These are phyloP conservation scores for Laguncularia racemosa DNA, from an alignment of 345 rosid species.

Conservation along the genomic window DNA sequence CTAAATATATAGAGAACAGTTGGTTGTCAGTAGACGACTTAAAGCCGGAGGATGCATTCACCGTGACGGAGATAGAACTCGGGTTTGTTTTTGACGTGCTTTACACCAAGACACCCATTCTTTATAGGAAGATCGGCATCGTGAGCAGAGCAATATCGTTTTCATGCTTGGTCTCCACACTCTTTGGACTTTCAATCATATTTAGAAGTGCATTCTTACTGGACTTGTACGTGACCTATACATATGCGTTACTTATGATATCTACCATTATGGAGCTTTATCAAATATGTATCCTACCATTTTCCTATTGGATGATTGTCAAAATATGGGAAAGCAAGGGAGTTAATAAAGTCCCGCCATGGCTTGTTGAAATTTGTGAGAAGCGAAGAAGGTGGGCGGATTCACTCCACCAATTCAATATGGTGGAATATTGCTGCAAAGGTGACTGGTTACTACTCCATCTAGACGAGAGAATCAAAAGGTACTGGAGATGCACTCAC, in stretches of 20 bases:
- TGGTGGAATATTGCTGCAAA: too few species aligned
- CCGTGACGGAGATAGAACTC: not conserved
- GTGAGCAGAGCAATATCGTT: not conserved
- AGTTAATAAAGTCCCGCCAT: not conserved
- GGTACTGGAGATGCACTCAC: too few species aligned
- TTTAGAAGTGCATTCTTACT: not conserved
- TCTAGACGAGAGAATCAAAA: too few species aligned
- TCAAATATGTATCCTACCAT: not conserved
- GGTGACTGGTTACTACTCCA: too few species aligned
- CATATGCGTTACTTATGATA: conserved; percentile 1
- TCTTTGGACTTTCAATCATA: not conserved
- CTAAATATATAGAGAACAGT: not conserved
- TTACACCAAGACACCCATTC: not conserved
- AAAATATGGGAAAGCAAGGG: not conserved
- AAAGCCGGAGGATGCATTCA: not conserved
- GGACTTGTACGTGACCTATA: conserved; percentile 4
- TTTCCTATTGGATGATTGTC: not conserved
- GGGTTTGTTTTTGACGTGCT: not conserved
- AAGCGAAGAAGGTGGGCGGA: not conserved
- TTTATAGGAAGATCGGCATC: too few species aligned
- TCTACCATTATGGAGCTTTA: not conserved
- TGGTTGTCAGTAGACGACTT: not conserved
- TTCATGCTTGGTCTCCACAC: conserved; percentile 1
- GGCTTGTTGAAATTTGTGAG: not conserved
- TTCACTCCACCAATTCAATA: too few species aligned